Evolutionary conservation across 2,329 filamentous ascomycete species (phyloP).

Genomic region (Aspergillus sp.): DNA sequence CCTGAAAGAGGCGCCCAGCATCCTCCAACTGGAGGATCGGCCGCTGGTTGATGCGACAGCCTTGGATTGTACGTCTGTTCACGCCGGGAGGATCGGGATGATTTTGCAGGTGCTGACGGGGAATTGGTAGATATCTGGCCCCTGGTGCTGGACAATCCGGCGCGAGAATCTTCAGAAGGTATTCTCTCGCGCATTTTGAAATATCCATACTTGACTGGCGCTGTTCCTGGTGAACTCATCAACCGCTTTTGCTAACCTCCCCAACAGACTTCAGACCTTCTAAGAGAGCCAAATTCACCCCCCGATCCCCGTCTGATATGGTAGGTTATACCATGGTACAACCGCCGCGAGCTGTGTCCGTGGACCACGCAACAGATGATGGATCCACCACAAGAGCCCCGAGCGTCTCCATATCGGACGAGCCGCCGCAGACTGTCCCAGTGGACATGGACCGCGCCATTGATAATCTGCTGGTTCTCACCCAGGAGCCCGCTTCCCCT

Average conservation of each 20-base stretch:
- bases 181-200: slow-evolving; percentile 7
- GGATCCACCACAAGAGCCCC: not conserved
- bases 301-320: not conserved
- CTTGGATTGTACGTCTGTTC: slow-evolving; percentile 15
- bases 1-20: not conserved
- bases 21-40: slow-evolving; percentile 10
- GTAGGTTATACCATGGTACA: not conserved
- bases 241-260: slow-evolving; percentile 3
- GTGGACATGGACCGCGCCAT: slow-evolving; percentile 1
- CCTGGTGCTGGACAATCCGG: slow-evolving; percentile 7
- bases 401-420: not conserved
- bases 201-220: slow-evolving; percentile 5
- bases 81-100: not conserved
- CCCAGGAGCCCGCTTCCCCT: not conserved
- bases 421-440: not conserved
- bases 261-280: slow-evolving; percentile 8
- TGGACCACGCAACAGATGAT: slow-evolving; percentile 2
- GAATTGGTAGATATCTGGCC: slow-evolving; percentile 16
- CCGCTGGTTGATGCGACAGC: slow-evolving; percentile 9
- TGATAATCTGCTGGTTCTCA: slow-evolving; percentile 15
- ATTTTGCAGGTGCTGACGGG: slow-evolving; percentile 7
- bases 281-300: not conserved
- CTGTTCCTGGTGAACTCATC: slow-evolving; percentile 2
- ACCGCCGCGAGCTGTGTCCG: slow-evolving; percentile 5
- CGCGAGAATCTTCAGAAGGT: slow-evolving; percentile 1